phyloP scores from a whole-genome alignment of 768 basidiomycete genomes.

The Zangia roseola region DNA sequence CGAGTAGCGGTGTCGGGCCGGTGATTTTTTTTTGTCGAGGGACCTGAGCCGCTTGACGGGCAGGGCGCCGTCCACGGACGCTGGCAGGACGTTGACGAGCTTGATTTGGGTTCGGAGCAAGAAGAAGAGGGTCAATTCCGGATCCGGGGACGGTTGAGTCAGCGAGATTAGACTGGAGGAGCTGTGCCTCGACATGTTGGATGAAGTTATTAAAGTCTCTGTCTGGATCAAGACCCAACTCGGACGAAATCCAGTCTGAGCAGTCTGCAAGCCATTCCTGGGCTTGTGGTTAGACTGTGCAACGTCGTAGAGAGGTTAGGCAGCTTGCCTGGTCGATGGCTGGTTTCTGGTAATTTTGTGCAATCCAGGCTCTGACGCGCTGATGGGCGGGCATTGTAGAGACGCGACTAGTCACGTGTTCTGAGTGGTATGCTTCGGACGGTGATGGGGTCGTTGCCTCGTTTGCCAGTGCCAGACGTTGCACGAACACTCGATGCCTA shows the following conservation, averaged over 20 bases:
- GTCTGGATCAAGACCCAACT: slow-evolving; percentile 46
- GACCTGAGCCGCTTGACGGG: not conserved
- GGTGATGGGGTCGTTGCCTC: slow-evolving; percentile 44
- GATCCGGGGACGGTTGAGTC: slow-evolving; percentile 74
- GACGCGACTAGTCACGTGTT: slow-evolving; percentile 8
- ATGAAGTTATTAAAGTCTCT: slow-evolving; percentile 52
- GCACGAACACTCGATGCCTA: slow-evolving; percentile 75
- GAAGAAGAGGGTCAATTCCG: slow-evolving; percentile 45
- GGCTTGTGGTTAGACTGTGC: slow-evolving; percentile 1
- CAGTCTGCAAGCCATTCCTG: slow-evolving; percentile 80
- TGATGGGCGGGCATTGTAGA: slow-evolving; percentile 21
- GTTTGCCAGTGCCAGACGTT: slow-evolving; percentile 82
- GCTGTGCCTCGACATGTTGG: slow-evolving; percentile 57
- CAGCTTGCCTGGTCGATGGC: slow-evolving; percentile 56
- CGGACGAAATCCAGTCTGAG: slow-evolving; percentile 57
- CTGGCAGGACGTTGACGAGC: slow-evolving; percentile 5
- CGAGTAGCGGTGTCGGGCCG: slow-evolving; percentile 54
- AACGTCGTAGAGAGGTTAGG: not conserved
- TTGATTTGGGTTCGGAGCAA: slow-evolving; percentile 10
- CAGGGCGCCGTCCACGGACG: not conserved
- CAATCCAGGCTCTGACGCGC: slow-evolving; percentile 52
- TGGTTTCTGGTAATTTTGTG: slow-evolving; percentile 56
- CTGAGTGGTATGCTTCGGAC: slow-evolving; percentile 15
- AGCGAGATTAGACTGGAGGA: slow-evolving; percentile 66
- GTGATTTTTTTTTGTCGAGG: slow-evolving; percentile 21